These are phyloP conservation scores for Phyllosticta citribraziliensis DNA, from an alignment of 2,329 filamentous ascomycete species.

Conservation along the genomic window DNA sequence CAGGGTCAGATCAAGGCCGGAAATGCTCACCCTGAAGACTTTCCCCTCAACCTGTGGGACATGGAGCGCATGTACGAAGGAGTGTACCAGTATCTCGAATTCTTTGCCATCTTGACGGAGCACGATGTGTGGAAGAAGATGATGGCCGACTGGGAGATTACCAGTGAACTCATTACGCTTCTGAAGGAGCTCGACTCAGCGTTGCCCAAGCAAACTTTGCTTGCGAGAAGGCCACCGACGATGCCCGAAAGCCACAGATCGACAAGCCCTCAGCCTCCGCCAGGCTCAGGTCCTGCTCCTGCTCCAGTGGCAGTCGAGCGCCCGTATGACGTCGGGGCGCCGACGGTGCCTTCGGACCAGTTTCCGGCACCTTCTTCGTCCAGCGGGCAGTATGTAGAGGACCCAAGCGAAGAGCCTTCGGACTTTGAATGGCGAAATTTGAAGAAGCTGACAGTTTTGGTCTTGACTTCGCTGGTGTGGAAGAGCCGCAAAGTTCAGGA, in stretches of 20 bases:
- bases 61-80: constrained; percentile 96
- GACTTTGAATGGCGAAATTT: constrained; percentile 70
- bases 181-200: constrained; percentile 80
- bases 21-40: constrained; percentile 69
- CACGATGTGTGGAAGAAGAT: constrained; percentile 73
- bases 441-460: constrained; percentile 86
- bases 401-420: constrained; percentile 47
- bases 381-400: constrained; percentile 37
- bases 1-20: constrained; percentile 81
- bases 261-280: constrained; percentile 26
- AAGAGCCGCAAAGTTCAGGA: constrained; percentile 77
- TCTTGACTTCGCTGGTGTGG: constrained; percentile 81
- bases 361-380: constrained; percentile 26
- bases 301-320: constrained; percentile 48
- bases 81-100: constrained; percentile 86
- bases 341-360: constrained; percentile 33
- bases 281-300: constrained; percentile 19
- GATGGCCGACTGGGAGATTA: constrained; percentile 83
- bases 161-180: constrained; percentile 78
- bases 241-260: constrained; percentile 14
- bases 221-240: constrained; percentile 49
- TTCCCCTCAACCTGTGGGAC: constrained; percentile 91
- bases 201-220: constrained; percentile 55
- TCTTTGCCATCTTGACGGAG: constrained; percentile 82
- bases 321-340: constrained; percentile 48